phyloP scores from a whole-genome alignment of 495 filamentous ascomycete species.

The Penicillium paxilli region DNA sequence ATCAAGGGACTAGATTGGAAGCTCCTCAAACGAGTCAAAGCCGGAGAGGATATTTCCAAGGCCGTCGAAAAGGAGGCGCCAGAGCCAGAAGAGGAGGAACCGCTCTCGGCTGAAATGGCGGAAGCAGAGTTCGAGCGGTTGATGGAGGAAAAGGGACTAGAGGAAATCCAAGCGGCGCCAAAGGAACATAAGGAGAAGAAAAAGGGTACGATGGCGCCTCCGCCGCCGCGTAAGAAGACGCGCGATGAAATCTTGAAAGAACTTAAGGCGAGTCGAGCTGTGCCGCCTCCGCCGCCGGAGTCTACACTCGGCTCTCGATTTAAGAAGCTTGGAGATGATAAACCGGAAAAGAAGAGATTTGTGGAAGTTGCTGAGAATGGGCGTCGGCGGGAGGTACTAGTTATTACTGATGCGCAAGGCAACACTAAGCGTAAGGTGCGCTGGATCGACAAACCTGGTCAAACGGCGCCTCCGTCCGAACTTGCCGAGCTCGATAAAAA shows the following conservation, averaged over 20 bases:
- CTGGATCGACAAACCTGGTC: slow-evolving; percentile 47
- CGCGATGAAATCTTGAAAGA: slow-evolving; percentile 82
- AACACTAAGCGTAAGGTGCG: slow-evolving; percentile 81
- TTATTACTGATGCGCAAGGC: slow-evolving; percentile 83
- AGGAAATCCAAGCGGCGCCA: slow-evolving; percentile 42
- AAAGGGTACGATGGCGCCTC: slow-evolving; percentile 72
- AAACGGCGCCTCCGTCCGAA: slow-evolving; percentile 29
- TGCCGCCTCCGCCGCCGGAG: slow-evolving; percentile 51
- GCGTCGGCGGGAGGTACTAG: slow-evolving; percentile 77
- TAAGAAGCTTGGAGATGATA: slow-evolving; percentile 68
- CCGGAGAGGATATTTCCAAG: slow-evolving; percentile 66
- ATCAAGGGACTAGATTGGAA: slow-evolving; percentile 90
- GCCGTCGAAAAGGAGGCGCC: slow-evolving; percentile 19
- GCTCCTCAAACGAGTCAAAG: slow-evolving; percentile 70
- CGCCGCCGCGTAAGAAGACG: slow-evolving; percentile 65
- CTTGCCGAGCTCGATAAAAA: slow-evolving; percentile 66
- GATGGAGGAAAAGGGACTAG: slow-evolving; percentile 63
- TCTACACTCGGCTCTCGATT: slow-evolving; percentile 72
- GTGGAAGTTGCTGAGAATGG: slow-evolving; percentile 69
- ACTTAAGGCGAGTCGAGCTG: slow-evolving; percentile 69
- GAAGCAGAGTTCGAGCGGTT: slow-evolving; percentile 77
- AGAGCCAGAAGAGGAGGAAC: slow-evolving; percentile 3
- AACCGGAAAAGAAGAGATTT: slow-evolving; percentile 62
- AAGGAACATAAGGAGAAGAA: slow-evolving; percentile 66
- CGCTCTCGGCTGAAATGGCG: slow-evolving; percentile 41